Base-by-base conservation (phyloP, 306 rosid genomes). In the Quercus mongolica region DNA sequence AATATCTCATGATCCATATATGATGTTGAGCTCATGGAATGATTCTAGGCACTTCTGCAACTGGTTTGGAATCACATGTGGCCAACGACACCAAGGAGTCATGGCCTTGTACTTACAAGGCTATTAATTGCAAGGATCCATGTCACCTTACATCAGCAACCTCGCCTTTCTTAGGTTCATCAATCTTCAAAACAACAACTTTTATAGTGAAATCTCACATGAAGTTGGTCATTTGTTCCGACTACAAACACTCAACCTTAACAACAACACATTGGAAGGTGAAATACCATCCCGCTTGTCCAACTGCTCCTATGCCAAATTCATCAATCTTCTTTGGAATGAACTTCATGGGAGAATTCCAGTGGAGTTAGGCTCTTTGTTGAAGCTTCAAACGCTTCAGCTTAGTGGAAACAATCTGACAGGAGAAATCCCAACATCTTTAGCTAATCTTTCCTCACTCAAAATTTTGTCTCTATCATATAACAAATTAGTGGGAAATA, bases 71-170 rank as follows among this genome's bases (percentile, higher is more conserved):
- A 46, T 46, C 77, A 0, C 79, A 82, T 38, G 44, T n/a, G 55
- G 86, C n/a, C 17, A 2, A 5, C 1, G 21, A n/a, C 86, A 78
- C 26, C 76, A 67, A 5, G 78, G 63, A 62, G 76, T 78, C 4
- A 79, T 41, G 14, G 56, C 52, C 46, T 31, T 78, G 71, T 6
- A 33, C 14, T 33, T 78, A 13, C 18, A 6, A 74, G 57, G 56
- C 7, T 14, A 0, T 13, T 28, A 14, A 17, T 74, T 65, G 15
- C 17, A 0, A 46, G 82, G 86, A 41, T 25, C 61, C 28, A 31
- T 69, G 23, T 78, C 86, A 12, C 86, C 86, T 31, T 46, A 10
- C 62, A 12, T 78, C 5, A 76, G 69, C 15, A 78, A 78, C 77
- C 73, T 83, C 44, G 25, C 62, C 28, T 74, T 79, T 35, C 74